Evolutionary conservation across 768 basidiomycete species (phyloP), one percentile per base, ranked within the genome.

Genomic region (Stropharia rugosoannulata): DNA sequence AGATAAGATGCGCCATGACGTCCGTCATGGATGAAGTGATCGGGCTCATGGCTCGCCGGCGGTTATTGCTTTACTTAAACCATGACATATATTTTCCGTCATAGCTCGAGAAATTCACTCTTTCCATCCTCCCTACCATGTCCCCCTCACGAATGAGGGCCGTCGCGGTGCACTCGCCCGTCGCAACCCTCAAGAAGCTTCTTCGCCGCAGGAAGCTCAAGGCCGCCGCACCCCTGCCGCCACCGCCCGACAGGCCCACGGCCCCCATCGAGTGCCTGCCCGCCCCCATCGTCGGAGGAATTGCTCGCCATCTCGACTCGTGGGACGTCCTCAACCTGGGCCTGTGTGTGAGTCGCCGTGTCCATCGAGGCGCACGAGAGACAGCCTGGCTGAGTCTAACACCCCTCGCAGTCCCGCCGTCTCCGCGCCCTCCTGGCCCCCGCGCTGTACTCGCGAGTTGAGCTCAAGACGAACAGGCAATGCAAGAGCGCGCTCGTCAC

Each of bases 401-500:
- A 13, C 37, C 45, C n/a, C 43, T n/a, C n/a, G 39, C 41, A 74
- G 73, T 72, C 70, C 41, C 68, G 60, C 40, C 63, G 65, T 16
- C 64, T 69, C 22, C 65, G 64, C n/a, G 50, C 51, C 5, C 52
- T 65, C 11, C 59, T 74, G 8, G 57, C 65, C 5, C 68, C 72
- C 3, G 60, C 62, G n/a, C 66, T 74, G 43, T 74, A 70, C 54
- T 48, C 59, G 18, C 65, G 61, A n/a, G 64, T 73, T n/a, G 72
- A 74, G 41, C 67, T 74, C 22, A 68, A 62, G 45, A 68, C 68
- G 32, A 74, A 73, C 57, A 66, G 62, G 41, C 67, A 70, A 25
- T 71, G 69, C 60, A 72, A 69, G 56, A 52, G 62, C 11, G 59
- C 68, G 2, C 63, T 74, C 5, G 62, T 68, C 52, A 85, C 85